Evolutionary conservation across 2,329 filamentous ascomycete genomes (phyloP), one percentile per base, ranked within the genome.

Genomic region (Colletotrichum graminicola): DNA sequence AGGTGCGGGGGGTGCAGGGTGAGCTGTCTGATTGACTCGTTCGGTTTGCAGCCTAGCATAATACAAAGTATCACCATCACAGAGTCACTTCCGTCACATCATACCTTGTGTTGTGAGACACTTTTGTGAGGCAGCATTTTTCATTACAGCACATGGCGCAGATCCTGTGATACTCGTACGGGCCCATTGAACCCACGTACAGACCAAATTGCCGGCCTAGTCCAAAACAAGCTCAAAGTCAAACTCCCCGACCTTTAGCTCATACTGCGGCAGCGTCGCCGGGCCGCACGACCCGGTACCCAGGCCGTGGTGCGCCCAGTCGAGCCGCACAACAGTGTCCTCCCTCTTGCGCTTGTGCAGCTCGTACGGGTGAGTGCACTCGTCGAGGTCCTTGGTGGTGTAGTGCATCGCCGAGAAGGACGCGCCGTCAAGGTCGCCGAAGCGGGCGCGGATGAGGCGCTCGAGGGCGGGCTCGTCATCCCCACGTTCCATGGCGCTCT

Each of bases 251-350:
- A 80, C 79, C 72, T 76, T 77, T 21, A 88, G 78, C 73, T 82
- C 80, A 75, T 88, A 87, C 77, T 84, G 65, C 5, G 82, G 81
- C 78, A 87, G 71, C 26, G 86, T 88, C 67, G 84, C 85, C 0
- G 89, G 89, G 32, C 90, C 90, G 78, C 90, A 92, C 61, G 86
- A 89, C 8, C 86, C 90, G 12, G 87, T 90, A 0, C 90, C 90
- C 41, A 92, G 75, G 0, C 90, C 90, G 76, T 91, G 89, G 78
- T 92, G 89, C 73, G 81, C 83, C 82, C 86, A 89, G 79, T 92
- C 90, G 67, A 92, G 75, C 66, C 88, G 81, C 2, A 92, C 80
- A 39, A 91, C 78, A 47, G 87, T 85, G 73, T 90, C 86, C 18
- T 88, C 80, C 67, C 81, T 78, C 76, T 77, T 82, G 26, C 81